Evolutionary conservation across 306 rosid genomes (phyloP), one percentile per base, ranked within the genome.

Genomic region (Urtica urens): DNA sequence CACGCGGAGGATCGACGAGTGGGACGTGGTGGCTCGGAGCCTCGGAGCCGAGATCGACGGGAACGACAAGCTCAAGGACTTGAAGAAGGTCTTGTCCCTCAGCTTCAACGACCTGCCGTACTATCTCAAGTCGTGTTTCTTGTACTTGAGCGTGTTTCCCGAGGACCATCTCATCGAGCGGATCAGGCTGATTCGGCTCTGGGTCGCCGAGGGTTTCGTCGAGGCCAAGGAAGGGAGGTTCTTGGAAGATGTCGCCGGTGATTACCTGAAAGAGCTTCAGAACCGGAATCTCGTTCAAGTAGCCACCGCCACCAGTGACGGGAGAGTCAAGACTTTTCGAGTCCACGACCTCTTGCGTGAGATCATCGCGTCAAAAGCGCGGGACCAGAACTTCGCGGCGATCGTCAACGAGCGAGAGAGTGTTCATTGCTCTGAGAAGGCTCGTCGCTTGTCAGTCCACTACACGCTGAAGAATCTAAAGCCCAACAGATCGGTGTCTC

Each of bases 131-230:
- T 80, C 81, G 6, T 80, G 84, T 40, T 31, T 80, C 67, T 46
- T 81, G 68, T 81, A 81, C 68, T 39, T 81, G 40, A 57, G 67
- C 71, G 63, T 81, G 22, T 81, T 77, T 22, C 85, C 84, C 0
- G 77, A 68, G 55, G 69, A 63, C 44, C 68, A 77, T 43, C 74
- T 69, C 8, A 77, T 77, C 10, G 71, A 71, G 52, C 81, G 49
- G 0, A 68, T 63, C 74, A 68, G 81, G 49, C 28, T 81, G 55
- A 71, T 74, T 41, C 75, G 90, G 15, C 28, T 81, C 58, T 77
- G 90, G 90, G 64, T 73, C 46, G 84, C 81, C 7, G 85, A 77
- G 69, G 85, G 90, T 3, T 73, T 81, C 56, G 51, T 81, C 5
- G 64, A 45, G 38, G 73, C 45, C 20, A 78, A 71, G 63, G 81